These are phyloP conservation scores for Wickerhamomyces chaumierensis DNA, from an alignment of 805 yeast species.

Conservation along the genomic window DNA sequence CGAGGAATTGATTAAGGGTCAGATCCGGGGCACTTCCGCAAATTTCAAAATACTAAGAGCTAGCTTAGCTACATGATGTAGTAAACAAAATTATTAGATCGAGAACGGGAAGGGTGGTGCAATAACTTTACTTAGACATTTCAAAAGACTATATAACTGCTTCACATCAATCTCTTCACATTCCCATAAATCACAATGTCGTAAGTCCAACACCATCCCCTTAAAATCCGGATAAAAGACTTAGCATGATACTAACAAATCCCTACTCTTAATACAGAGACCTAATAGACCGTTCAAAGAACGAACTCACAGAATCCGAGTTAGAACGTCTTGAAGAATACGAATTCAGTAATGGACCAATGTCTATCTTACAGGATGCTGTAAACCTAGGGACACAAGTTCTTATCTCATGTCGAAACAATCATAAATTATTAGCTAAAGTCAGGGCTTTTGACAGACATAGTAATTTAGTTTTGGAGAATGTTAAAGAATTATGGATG, in stretches of 20 bases:
- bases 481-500: constrained; percentile 80
- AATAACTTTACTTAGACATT: not conserved
- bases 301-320: constrained; percentile 73
- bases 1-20: no score
- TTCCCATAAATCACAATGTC: not conserved
- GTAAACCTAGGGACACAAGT: constrained; percentile 66
- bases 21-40: no score
- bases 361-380: constrained; percentile 78
- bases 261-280: no score
- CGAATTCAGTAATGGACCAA: constrained; percentile 85
- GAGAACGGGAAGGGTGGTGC: no score
- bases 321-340: constrained; percentile 76
- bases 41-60: no score
- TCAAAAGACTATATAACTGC: no score
- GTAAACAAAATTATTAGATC: no score
- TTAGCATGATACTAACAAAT: no score
- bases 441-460: constrained; percentile 95
- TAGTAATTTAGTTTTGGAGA: constrained; percentile 84
- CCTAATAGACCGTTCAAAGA: constrained; percentile 58
- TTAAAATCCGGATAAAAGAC: no score
- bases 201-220: not conserved
- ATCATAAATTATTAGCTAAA: constrained; percentile 81
- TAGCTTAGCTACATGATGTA: no score
- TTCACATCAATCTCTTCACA: no score
- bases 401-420: constrained; percentile 81